Conservation (phyloP, 305 asterid species). For the Andrographis paniculata region DNA sequence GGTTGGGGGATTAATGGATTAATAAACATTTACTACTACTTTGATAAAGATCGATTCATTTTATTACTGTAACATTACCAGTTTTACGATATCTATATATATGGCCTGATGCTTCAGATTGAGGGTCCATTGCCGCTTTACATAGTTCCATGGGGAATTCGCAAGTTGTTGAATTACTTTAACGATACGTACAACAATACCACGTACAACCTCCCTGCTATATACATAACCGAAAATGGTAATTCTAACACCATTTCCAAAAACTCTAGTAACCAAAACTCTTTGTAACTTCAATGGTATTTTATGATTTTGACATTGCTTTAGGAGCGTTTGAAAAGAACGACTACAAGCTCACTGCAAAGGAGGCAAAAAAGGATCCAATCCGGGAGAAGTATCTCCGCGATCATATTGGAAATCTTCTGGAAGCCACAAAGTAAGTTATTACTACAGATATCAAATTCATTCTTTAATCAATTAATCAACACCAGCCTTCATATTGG, state of each 20-base stretch:
- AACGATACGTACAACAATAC: not conserved
- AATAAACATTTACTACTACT: too few species aligned
- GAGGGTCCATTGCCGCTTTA: conserved; percentile 10
- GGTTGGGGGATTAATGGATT: too few species aligned
- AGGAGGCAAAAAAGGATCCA: conserved; percentile 1
- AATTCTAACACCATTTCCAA: not conserved
- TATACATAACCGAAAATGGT: conserved; percentile 29
- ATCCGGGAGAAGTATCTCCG: conserved; percentile 3
- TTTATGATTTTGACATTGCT: not conserved
- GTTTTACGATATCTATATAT: too few species aligned
- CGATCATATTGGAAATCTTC: conserved; percentile 8
- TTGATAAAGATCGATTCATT: too few species aligned
- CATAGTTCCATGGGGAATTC: conserved; percentile 20
- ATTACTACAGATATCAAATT: too few species aligned
- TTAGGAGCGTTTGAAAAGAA: conserved; percentile 14
- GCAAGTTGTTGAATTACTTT: conserved; percentile 1
- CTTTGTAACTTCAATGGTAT: too few species aligned
- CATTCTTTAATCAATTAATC: too few species aligned
- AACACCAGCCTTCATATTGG: too few species aligned
- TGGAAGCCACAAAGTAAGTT: not conserved
- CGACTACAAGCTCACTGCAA: not conserved
- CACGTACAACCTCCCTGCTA: conserved; percentile 1
- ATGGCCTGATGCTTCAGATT: too few species aligned
- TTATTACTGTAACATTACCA: too few species aligned
- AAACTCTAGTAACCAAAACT: too few species aligned